phyloP scores from a whole-genome alignment of 116 monocot species.

The Posidonia oceanica region DNA sequence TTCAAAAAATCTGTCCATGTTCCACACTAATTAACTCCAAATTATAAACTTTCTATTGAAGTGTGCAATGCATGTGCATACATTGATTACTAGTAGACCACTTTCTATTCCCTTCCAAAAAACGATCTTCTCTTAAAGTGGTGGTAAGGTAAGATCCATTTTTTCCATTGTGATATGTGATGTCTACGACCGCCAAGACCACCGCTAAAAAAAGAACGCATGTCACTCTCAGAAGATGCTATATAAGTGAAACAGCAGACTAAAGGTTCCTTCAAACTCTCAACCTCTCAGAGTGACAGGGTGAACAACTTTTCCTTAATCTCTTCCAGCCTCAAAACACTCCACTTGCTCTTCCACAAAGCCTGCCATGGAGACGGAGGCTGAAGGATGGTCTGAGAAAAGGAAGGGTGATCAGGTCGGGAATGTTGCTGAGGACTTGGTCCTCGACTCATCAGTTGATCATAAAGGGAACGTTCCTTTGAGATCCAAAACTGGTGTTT shows the following conservation, averaged over 20 bases:
- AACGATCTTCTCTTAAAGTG: too few relatives aligned
- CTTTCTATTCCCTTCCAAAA: too few relatives aligned
- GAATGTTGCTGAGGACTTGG: slow-evolving; percentile 24
- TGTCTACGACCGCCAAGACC: too few relatives aligned
- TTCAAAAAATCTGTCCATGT: too few relatives aligned
- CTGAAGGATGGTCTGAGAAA: background rate
- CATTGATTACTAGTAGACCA: too few relatives aligned
- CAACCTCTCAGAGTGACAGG: background rate
- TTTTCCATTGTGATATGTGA: too few relatives aligned
- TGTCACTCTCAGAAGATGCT: background rate
- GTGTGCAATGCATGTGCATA: too few relatives aligned
- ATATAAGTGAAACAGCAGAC: background rate
- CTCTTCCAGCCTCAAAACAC: background rate
- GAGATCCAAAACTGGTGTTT: slow-evolving; percentile 58
- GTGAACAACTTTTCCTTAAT: background rate
- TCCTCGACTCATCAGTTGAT: slow-evolving; percentile 61
- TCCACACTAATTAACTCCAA: too few relatives aligned
- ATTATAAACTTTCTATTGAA: too few relatives aligned
- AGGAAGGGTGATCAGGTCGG: slow-evolving; percentile 7
- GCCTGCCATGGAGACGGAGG: background rate
- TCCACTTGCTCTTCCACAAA: background rate
- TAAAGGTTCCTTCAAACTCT: background rate
- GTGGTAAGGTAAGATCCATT: too few relatives aligned
- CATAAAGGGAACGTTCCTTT: slow-evolving; percentile 44
- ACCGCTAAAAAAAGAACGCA: background rate